Base-by-base conservation (phyloP, 768 basidiomycete species). In the Calocera viscosa region DNA sequence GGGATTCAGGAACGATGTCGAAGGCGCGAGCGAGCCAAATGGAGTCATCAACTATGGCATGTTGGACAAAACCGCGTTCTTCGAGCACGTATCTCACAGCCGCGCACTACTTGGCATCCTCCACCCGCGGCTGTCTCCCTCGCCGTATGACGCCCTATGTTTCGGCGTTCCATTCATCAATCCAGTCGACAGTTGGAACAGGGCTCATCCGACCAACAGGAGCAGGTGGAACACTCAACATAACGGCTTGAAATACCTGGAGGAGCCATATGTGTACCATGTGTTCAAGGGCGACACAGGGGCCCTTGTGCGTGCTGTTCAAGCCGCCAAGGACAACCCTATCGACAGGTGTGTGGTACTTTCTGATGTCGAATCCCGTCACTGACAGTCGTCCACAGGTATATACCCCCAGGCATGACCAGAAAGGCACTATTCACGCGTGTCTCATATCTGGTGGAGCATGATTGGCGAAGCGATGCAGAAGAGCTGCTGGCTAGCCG, bases 141-240 rank as follows among this genome's bases (percentile, higher is more conserved):
- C 68, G n/a, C 70, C 70, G 16, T 70, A 63, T 22, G 70, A 70
- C 38, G 70, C 68, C 2, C 49, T 70, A 2, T 69, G 70, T 34
- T 24, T 73, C 38, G 70, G 71, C 11, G 64, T 75, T 1, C 75
- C 75, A 1, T 76, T 76, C 67, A 72, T 76, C 67, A 74, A 76
- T 64, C 73, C 75, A 1, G 67, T 74, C 64, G 38, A 41, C 12
- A 34, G 67, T 8, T 73, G 71, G 68, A 68, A 73, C 66, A n/a
- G 41, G 1, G 40, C 65, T 1, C 39, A 74, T 30, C 74, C 74
- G 1, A 64, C 72, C 10, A 67, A 75, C 64, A 65, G 70, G 19
- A 47, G 66, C 2, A 64, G 43, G n/a, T 75, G 74, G 74, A 49
- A 40, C 26, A 68, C 70, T 1, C 73, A 75, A 65, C 72, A 73